Evolutionary conservation across 139 green algal species (phyloP).

Genomic region (Microglena sp.): DNA sequence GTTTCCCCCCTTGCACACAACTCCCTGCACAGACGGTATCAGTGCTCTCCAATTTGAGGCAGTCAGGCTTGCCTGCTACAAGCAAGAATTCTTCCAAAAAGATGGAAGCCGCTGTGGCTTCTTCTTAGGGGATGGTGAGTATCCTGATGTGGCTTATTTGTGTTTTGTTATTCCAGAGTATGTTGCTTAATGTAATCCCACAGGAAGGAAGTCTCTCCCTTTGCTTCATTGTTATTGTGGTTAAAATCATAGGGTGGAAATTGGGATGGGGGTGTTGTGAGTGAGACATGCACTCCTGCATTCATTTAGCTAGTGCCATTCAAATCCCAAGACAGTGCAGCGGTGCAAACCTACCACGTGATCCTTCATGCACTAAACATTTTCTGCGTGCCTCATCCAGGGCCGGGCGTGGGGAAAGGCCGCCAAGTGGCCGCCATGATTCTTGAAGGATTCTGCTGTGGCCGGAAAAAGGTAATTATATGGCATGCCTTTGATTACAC

Average conservation of each 20-base stretch:
- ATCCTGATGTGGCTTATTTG: neutral
- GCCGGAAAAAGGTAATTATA: conserved; percentile 26
- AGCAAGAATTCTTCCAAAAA: conserved; percentile 31
- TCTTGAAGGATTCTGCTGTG: conserved; percentile 52
- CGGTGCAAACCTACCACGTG: neutral
- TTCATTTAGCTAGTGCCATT: neutral
- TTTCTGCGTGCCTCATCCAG: conserved; percentile 4
- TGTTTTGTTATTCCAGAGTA: too few species aligned
- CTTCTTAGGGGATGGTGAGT: conserved; percentile 59
- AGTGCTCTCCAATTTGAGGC: conserved; percentile 35
- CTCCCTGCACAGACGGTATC: conserved; percentile 18
- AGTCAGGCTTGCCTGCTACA: conserved; percentile 28
- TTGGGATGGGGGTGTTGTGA: too few species aligned
- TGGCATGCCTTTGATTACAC: neutral
- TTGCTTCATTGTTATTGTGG: neutral
- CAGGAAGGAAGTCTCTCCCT: too few species aligned
- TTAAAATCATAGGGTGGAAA: neutral
- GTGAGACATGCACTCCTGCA: neutral
- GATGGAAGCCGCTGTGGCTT: conserved; percentile 43
- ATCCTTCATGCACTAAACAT: neutral
- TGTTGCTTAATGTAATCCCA: too few species aligned
- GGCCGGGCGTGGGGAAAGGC: conserved; percentile 68
- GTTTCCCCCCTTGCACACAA: neutral
- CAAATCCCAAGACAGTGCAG: neutral
- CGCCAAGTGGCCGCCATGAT: conserved; percentile 58